Evolutionary conservation across 2,329 filamentous ascomycete genomes (phyloP).

Genomic region (Alternaria brassicicola): DNA sequence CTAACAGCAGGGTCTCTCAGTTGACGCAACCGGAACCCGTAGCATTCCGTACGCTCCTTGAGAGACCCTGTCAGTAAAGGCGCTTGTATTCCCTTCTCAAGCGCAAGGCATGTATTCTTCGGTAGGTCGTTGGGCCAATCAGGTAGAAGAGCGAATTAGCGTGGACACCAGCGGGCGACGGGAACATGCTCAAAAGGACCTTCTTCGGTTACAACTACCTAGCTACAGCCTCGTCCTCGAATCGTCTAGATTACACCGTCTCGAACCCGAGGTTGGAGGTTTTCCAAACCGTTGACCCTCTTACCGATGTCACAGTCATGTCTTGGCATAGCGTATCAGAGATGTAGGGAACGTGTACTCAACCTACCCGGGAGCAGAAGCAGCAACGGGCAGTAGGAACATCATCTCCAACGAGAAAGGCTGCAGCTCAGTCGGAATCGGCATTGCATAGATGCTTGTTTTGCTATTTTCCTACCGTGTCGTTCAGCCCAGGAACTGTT

Average conservation of each 20-base stretch:
- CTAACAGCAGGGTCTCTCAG: background rate
- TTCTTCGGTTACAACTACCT: background rate
- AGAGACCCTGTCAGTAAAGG: background rate
- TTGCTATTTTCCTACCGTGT: background rate
- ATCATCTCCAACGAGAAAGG: too few species aligned
- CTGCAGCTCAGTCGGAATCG: background rate
- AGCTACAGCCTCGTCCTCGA: background rate
- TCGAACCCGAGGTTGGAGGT: background rate
- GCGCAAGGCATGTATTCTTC: background rate
- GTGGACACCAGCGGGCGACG: background rate
- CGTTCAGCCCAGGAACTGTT: background rate
- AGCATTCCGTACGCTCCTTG: background rate
- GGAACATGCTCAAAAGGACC: constrained; percentile 4
- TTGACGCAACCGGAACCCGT: background rate
- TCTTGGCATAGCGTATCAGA: background rate
- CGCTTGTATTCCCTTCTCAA: background rate
- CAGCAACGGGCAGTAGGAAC: background rate
- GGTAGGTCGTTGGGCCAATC: background rate
- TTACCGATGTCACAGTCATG: background rate
- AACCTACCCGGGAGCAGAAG: background rate
- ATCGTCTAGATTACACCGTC: background rate
- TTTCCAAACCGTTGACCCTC: background rate
- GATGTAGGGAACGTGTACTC: background rate
- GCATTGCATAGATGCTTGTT: background rate
- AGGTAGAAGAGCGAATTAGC: background rate